Conservation (phyloP, 345 rosid genomes). For the Eucalyptus polyanthemos region DNA sequence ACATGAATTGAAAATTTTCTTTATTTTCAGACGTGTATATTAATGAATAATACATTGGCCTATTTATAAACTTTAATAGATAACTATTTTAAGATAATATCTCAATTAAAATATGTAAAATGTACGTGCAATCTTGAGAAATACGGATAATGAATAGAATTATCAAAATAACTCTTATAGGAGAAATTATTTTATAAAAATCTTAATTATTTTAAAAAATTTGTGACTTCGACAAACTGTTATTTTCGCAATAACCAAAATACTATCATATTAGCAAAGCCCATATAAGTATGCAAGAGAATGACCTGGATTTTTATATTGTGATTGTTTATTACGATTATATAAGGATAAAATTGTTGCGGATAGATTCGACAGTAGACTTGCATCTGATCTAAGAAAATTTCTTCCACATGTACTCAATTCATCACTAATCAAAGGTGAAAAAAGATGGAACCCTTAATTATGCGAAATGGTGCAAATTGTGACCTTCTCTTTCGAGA, state of each 20-base stretch:
- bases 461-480: neutral
- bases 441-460: neutral
- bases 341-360: neutral
- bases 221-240: fast-evolving
- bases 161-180: fast-evolving
- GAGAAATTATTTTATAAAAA: too few relatives aligned
- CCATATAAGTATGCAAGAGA: too few relatives aligned
- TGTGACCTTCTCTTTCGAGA: neutral
- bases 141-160: neutral
- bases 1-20: neutral
- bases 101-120: neutral
- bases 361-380: fast-evolving
- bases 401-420: neutral
- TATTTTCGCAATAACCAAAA: fast-evolving
- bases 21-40: fast-evolving
- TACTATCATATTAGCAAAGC: fast-evolving
- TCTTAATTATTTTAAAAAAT: too few relatives aligned
- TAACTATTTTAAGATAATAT: too few relatives aligned
- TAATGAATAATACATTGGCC: neutral
- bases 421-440: neutral
- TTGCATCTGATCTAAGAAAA: neutral
- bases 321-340: neutral
- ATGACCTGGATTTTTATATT: neutral
- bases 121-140: fast-evolving
- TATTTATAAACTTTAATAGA: neutral